phyloP scores from a whole-genome alignment of 495 filamentous ascomycete genomes.

The Trichoderma parareesei region DNA sequence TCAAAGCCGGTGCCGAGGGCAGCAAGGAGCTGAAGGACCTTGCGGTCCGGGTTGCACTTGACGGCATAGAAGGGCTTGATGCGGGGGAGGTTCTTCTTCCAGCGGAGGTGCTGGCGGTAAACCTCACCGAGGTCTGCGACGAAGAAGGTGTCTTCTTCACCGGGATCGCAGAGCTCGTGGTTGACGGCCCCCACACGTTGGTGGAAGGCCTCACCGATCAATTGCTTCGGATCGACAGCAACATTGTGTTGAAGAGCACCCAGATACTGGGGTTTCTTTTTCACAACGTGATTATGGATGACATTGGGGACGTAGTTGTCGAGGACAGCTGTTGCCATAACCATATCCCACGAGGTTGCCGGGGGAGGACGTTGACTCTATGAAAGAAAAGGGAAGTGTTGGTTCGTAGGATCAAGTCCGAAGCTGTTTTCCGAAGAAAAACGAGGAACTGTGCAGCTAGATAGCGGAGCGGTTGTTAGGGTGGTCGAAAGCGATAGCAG shows the following conservation, averaged over 20 bases:
- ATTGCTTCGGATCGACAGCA: slow-evolving; percentile 32
- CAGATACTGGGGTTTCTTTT: slow-evolving; percentile 23
- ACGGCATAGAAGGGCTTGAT: slow-evolving; percentile 98
- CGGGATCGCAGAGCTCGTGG: slow-evolving; percentile 74
- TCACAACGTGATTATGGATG: slow-evolving; percentile 38
- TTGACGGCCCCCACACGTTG: slow-evolving; percentile 73
- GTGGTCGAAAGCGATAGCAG: slow-evolving; percentile 74
- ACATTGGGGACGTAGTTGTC: slow-evolving; percentile 34
- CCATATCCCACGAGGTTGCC: slow-evolving; percentile 35
- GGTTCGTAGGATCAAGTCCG: not conserved
- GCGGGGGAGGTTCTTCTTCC: slow-evolving; percentile 87
- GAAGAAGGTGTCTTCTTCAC: slow-evolving; percentile 95
- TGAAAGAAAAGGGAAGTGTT: slow-evolving; percentile 10
- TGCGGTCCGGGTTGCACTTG: slow-evolving; percentile 94
- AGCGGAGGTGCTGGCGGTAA: slow-evolving; percentile 95
- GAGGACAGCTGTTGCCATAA: slow-evolving; percentile 45
- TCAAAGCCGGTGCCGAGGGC: slow-evolving; percentile 91
- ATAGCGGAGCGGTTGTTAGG: slow-evolving; percentile 52
- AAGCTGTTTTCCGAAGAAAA: slow-evolving; percentile 1
- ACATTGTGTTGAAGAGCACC: slow-evolving; percentile 10
- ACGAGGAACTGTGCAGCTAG: slow-evolving; percentile 3
- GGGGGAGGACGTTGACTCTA: slow-evolving; percentile 17
- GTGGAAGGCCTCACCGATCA: slow-evolving; percentile 76
- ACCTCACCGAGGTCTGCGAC: slow-evolving; percentile 97
- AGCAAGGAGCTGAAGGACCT: slow-evolving; percentile 79